phyloP scores from a whole-genome alignment of 192 early-diverging fungal species.

The Podila horticola region DNA sequence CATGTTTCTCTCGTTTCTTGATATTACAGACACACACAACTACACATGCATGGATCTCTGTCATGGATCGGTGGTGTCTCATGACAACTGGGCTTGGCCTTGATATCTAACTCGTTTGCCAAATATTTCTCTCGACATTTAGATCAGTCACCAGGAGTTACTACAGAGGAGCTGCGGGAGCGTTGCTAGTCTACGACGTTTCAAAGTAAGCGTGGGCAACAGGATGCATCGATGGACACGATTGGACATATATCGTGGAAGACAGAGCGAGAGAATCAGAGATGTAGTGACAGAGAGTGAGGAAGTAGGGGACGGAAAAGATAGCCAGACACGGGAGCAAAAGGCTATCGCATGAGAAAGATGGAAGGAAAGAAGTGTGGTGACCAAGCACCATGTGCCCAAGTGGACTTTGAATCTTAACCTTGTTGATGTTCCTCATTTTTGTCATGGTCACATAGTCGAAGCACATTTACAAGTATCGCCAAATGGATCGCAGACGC shows the following conservation, averaged over 20 bases:
- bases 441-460: slow-evolving; percentile 27
- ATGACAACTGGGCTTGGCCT: neutral
- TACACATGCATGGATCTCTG: too few species aligned
- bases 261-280: too few species aligned
- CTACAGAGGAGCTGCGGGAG: slow-evolving; percentile 84
- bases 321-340: too few species aligned
- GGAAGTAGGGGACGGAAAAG: neutral
- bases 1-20: neutral
- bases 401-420: slow-evolving; percentile 39
- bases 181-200: slow-evolving; percentile 83
- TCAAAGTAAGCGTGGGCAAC: slow-evolving; percentile 61
- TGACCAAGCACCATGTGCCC: neutral
- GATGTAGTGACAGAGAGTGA: neutral
- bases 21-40: too few species aligned
- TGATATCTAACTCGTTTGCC: slow-evolving; percentile 3
- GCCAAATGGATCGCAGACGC: slow-evolving; percentile 76
- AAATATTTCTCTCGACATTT: slow-evolving; percentile 25
- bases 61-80: neutral
- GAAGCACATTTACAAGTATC: slow-evolving; percentile 68
- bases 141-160: slow-evolving; percentile 83
- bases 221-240: neutral
- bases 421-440: neutral
- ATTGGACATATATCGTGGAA: neutral
- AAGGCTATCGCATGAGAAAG: neutral
- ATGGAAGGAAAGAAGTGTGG: neutral